Evolutionary conservation across 2,329 filamentous ascomycete genomes (phyloP), one percentile per base, ranked within the genome.

Genomic region (Zelopaecilomyces penicillatus): DNA sequence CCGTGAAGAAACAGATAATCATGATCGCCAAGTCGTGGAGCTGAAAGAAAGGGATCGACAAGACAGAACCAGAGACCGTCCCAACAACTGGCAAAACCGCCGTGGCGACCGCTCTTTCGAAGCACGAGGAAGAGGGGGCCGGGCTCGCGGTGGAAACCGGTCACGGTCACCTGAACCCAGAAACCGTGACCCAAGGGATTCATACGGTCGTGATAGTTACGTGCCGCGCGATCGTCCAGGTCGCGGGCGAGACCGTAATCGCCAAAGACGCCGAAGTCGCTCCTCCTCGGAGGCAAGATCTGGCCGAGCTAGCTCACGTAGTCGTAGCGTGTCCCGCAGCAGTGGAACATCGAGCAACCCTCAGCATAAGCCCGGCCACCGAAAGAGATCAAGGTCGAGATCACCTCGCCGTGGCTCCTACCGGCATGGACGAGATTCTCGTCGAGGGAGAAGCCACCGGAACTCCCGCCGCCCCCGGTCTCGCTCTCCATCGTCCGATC

Each of bases 21-120:
- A 85, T 46, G 86, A 93, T 48, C 80, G 80, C 49, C 83, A 88
- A 42, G 57, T 87, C 36, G 76, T 83, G 51, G 74, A 75, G 35
- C 69, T 87, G 43, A 78, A 86, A 58, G 80, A 85, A 46, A 74
- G 76, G 46, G 82, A 86, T 43, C 73, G 75, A 39, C 69, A 73
- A 48, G 73, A 76, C 39, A 67, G 75, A 51, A 66, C 70, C 43
- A 69, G 75, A 49, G 70, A 71, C 35, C 70, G 72, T 28, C 68
- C 69, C 19, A 76, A 79, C 48, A 70, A 68, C 34, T 77, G 76
- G 66, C 72, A 73, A 40, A 70, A 71, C 19, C 68, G 76, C 48
- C 69, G 73, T 43, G 71, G 74, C 34, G 72, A 78, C 48, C 68
- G 75, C 50, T 71, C 70, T 40, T 67, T 65, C 38, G 70, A 71